A percentile compares a stretch with the other conserved stretches of the same genome.
Evolutionary conservation across 495 filamentous ascomycete genomes (phyloP).

Genomic region (Venustampulla echinocandica): DNA sequence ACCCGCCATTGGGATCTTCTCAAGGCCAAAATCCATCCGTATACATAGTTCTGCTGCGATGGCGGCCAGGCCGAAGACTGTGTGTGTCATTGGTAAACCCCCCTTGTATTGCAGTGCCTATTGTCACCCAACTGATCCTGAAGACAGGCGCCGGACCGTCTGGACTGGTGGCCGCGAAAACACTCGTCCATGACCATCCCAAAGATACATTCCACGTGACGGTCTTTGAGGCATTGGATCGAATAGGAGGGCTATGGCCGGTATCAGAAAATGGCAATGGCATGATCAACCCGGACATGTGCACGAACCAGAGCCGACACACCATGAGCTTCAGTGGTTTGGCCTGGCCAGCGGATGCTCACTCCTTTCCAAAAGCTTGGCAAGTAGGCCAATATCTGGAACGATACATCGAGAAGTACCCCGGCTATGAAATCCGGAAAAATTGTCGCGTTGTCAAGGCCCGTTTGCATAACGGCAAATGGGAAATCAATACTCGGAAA

Average conservation of each 20-base stretch:
- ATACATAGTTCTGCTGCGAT: constrained; percentile 21
- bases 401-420: constrained; percentile 49
- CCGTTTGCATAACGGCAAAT: constrained; percentile 25
- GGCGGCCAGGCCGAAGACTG: constrained; percentile 38
- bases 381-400: constrained; percentile 68
- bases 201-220: constrained; percentile 54
- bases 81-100: constrained; percentile 55
- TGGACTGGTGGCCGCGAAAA: constrained; percentile 75
- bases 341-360: constrained; percentile 48
- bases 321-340: constrained; percentile 75
- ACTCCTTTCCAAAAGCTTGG: constrained; percentile 64
- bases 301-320: constrained; percentile 70
- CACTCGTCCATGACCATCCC: constrained; percentile 53
- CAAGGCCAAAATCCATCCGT: too few relatives aligned
- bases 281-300: constrained; percentile 57
- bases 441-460: constrained; percentile 11
- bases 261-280: constrained; percentile 33
- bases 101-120: background rate
- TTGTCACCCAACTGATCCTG: background rate
- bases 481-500: constrained; percentile 38
- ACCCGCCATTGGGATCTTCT: too few relatives aligned
- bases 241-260: constrained; percentile 75
- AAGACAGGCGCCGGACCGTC: constrained; percentile 65
- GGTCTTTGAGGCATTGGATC: constrained; percentile 56
- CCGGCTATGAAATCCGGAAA: constrained; percentile 3